phyloP scores from a whole-genome alignment of 768 basidiomycete genomes.

The Pisolithus orientalis region DNA sequence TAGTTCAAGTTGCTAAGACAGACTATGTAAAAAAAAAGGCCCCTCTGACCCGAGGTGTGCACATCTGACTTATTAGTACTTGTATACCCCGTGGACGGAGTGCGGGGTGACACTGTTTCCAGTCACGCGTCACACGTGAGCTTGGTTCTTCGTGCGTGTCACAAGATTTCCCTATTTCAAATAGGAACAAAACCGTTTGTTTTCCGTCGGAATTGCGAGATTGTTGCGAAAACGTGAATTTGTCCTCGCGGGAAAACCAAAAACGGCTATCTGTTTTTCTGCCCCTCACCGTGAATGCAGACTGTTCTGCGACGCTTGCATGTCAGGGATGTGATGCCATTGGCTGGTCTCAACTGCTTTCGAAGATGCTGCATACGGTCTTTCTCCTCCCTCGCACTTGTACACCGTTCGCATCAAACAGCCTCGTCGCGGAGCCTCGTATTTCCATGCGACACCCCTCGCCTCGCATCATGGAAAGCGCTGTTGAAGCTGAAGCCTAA shows the following conservation, averaged over 20 bases:
- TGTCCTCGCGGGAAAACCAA: no score
- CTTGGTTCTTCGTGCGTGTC: conserved; percentile 1
- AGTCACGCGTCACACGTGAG: not conserved
- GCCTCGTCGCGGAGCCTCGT: not conserved
- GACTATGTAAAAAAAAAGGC: not conserved
- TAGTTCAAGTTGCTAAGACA: not conserved
- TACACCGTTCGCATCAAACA: not conserved
- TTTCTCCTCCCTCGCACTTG: not conserved
- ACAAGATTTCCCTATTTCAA: conserved; percentile 13
- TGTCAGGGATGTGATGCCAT: conserved; percentile 33
- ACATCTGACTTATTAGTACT: not conserved
- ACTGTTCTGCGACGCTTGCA: conserved; percentile 14
- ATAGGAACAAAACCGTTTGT: conserved; percentile 8
- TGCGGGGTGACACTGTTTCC: conserved; percentile 9
- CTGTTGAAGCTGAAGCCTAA: conserved; percentile 8
- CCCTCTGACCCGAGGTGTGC: not conserved
- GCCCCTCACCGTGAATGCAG: conserved; percentile 26
- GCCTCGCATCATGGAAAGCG: conserved; percentile 23
- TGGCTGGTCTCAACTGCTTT: conserved; percentile 1
- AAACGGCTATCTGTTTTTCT: conserved; percentile 7
- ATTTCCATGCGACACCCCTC: conserved; percentile 3
- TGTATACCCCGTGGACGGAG: not conserved
- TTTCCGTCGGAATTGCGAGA: not conserved
- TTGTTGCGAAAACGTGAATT: conserved; percentile 6
- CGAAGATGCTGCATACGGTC: not conserved